Evolutionary conservation across 176 grass and related monocot genomes (phyloP).

Genomic region (Oryza rufipogon): DNA sequence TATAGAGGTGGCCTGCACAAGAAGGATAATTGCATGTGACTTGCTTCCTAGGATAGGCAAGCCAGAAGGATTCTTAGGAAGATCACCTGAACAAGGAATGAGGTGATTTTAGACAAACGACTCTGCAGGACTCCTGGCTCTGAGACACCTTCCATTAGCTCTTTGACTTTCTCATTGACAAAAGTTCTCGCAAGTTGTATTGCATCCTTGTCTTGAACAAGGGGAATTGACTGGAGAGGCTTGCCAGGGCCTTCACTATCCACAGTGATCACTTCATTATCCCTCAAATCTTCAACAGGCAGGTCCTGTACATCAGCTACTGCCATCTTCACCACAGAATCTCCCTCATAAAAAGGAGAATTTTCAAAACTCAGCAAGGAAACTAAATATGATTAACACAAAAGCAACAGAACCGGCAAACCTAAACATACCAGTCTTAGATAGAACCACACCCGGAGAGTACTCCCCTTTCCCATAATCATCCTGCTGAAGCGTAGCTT

Average conservation of each 20-base stretch:
- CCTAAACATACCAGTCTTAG: background rate
- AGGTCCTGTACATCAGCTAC: background rate
- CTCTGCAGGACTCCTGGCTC: background rate
- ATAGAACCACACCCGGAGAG: background rate
- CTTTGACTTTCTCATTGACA: background rate
- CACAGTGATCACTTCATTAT: background rate
- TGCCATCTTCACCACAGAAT: background rate
- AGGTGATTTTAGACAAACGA: background rate
- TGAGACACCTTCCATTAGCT: background rate
- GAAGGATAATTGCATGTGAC: background rate
- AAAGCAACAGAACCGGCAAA: background rate
- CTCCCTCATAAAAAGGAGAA: background rate
- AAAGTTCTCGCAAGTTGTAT: background rate
- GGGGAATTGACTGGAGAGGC: background rate
- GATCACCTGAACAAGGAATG: slow-evolving; percentile 3
- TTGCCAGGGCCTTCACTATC: background rate
- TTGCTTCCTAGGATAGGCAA: background rate
- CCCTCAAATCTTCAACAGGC: background rate
- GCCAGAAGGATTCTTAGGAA: background rate
- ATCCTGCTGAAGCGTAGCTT: background rate
- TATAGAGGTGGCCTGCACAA: background rate
- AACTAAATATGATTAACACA: background rate
- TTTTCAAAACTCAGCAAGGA: background rate
- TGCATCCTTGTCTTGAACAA: background rate
- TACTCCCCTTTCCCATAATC: background rate